Percentiles rank a stretch among this genome's conserved stretches.
Conservation (phyloP, 805 yeast genomes). For the Yamadazyma tumulicola region DNA sequence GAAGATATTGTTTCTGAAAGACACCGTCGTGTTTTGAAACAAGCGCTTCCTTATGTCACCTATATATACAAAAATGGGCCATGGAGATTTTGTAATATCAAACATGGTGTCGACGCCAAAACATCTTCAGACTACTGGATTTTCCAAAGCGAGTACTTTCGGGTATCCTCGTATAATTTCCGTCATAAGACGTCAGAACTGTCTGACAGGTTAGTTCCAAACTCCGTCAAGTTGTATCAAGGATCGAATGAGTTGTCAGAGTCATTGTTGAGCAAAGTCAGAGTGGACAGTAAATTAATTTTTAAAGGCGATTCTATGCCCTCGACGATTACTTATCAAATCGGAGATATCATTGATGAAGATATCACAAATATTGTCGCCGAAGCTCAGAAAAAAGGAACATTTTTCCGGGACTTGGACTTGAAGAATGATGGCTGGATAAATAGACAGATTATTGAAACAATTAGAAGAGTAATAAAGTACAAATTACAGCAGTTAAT, state of each 20-base stretch:
- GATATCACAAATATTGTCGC: constrained; percentile 48
- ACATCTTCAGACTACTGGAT: constrained; percentile 48
- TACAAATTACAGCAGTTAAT: constrained; percentile 66
- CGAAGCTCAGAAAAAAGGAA: constrained; percentile 25
- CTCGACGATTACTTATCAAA: constrained; percentile 64
- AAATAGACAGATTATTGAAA: constrained; percentile 54
- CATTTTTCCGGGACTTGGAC: constrained; percentile 38
- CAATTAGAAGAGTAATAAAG: constrained; percentile 65
- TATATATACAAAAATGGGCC: constrained; percentile 87
- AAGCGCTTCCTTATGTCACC: constrained; percentile 81
- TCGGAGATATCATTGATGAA: constrained; percentile 73
- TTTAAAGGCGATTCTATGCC: constrained; percentile 77
- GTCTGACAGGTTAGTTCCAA: constrained; percentile 21
- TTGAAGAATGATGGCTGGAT: constrained; percentile 77
- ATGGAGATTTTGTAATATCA: constrained; percentile 84
- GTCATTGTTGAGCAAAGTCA: constrained; percentile 11
- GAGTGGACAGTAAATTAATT: constrained; percentile 38
- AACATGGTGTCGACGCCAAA: constrained; percentile 76
- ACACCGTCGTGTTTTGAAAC: constrained; percentile 49
- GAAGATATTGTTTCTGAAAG: constrained; percentile 49
- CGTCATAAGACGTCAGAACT: constrained; percentile 2
- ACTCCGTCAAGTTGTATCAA: constrained; percentile 17
- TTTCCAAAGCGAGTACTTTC: constrained; percentile 85
- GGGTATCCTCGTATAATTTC: constrained; percentile 35
- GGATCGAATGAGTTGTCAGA: neutral